Conservation (phyloP, 306 rosid genomes). For the Corylus heterophylla region DNA sequence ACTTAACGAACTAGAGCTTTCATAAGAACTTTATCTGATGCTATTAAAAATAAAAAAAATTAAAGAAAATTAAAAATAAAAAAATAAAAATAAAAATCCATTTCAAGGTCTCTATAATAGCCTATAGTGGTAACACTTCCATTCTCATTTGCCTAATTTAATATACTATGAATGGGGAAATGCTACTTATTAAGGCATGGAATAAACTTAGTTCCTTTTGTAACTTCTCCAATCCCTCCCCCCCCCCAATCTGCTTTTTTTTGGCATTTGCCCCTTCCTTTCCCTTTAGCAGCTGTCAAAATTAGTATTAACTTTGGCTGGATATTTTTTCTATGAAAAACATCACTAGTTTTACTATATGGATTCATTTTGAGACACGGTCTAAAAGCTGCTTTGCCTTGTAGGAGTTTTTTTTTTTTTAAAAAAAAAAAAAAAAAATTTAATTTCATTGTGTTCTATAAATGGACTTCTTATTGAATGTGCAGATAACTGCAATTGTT, state of each 20-base stretch:
- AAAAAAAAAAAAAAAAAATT: too few relatives aligned
- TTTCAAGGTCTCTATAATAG: background rate
- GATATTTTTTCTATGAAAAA: background rate
- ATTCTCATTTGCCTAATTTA: background rate
- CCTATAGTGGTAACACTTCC: background rate
- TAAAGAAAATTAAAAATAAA: too few relatives aligned
- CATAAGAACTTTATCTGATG: background rate
- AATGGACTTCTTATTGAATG: constrained; percentile 29
- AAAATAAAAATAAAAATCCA: background rate
- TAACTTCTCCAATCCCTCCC: background rate
- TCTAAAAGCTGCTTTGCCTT: background rate
- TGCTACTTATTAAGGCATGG: background rate
- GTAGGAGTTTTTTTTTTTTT: background rate
- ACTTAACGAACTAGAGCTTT: background rate
- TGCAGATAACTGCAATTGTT: constrained; percentile 70
- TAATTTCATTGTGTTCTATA: constrained; percentile 11
- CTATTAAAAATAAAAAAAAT: background rate
- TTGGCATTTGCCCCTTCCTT: background rate
- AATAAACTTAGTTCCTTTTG: background rate
- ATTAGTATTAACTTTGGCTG: background rate
- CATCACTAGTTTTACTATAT: background rate
- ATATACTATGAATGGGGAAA: background rate
- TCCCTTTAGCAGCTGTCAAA: background rate
- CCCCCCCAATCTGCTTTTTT: background rate
- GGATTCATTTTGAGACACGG: background rate